Evolutionary conservation across 2,329 filamentous ascomycete genomes (phyloP), one percentile per base, ranked within the genome.

Genomic region (Stemphylium beticola): DNA sequence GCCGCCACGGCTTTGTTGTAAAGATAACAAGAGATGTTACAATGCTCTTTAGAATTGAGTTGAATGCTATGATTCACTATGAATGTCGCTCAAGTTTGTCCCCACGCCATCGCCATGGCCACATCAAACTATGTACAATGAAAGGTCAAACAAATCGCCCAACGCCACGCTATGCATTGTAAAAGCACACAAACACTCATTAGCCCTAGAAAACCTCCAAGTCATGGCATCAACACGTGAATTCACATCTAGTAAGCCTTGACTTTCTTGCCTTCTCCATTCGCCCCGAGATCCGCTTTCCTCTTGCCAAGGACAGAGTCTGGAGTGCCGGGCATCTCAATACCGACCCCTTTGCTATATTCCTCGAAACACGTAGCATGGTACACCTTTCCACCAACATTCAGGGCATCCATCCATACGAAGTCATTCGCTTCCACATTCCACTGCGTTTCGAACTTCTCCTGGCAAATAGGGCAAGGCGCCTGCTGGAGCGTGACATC

Each of bases 391-490:
- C 83, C 86, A 32, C 90, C 90, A 26, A 96, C 85, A 61, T 88
- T 84, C 45, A 90, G 82, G 0, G 93, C 91, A 74, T 99, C 93
- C 74, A 92, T 88, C 91, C 95, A 98, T 36, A 99, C 93, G 84
- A 93, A 98, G 69, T 99, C 93, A 75, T 98, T 92, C 15, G 90
- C 90, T 59, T 96, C 92, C 66, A 96, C 92, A 6, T 93, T 87
- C 89, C 92, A 98, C 61, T 90, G 89, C 62, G 90, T 92, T 77
- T 96, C 90, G 67, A 99, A 98, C 62, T 90, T 89, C 73, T 99
- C 95, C 74, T 96, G 93, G 74, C 95, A 98, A 65, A 99, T 96
- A 2, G 92, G 92, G 69, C 95, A 99, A 1, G 90, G 84, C 14
- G 86, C 89, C 70, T 92, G 93, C 54, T 88, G 85, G 22, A 90